These are phyloP conservation scores for Chiua sp. DNA, from an alignment of 1,284 basidiomycete species.

Conservation along the genomic window DNA sequence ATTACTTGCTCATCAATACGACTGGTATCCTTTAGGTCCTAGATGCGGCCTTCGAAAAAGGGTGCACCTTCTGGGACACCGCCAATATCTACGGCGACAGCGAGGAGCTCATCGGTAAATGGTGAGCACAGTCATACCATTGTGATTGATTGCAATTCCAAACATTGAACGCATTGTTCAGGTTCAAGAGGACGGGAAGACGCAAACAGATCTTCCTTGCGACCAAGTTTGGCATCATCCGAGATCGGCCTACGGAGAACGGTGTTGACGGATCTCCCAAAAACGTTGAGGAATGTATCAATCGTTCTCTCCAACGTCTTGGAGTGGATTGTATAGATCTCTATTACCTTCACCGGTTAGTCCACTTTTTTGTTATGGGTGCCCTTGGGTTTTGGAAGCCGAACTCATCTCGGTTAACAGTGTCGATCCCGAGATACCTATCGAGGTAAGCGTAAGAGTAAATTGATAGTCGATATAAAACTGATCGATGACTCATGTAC, in stretches of 20 bases:
- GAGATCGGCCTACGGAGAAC: conserved; percentile 1
- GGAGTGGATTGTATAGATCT: conserved; percentile 39
- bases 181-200: conserved; percentile 45
- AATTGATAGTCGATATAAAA: background rate
- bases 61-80: conserved; percentile 47
- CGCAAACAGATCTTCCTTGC: conserved; percentile 51
- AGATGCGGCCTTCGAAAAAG: conserved; percentile 35
- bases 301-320: conserved; percentile 37
- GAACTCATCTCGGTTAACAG: conserved; percentile 3
- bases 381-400: background rate
- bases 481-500: background rate
- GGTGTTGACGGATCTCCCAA: conserved; percentile 28
- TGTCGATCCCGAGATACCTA: conserved; percentile 21
- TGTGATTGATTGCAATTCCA: background rate
- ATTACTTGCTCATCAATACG: background rate
- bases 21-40: conserved; percentile 27
- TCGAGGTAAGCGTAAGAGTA: conserved; percentile 16
- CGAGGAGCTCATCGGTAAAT: conserved; percentile 48
- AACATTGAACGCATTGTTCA: conserved; percentile 2
- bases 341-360: conserved; percentile 37
- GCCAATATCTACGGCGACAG: conserved; percentile 43
- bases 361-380: background rate
- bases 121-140: conserved; percentile 25
- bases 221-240: conserved; percentile 47
- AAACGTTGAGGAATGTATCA: conserved; percentile 31